Conservation (phyloP, 1,284 basidiomycete genomes). For the Anthracocystis walkeri region DNA sequence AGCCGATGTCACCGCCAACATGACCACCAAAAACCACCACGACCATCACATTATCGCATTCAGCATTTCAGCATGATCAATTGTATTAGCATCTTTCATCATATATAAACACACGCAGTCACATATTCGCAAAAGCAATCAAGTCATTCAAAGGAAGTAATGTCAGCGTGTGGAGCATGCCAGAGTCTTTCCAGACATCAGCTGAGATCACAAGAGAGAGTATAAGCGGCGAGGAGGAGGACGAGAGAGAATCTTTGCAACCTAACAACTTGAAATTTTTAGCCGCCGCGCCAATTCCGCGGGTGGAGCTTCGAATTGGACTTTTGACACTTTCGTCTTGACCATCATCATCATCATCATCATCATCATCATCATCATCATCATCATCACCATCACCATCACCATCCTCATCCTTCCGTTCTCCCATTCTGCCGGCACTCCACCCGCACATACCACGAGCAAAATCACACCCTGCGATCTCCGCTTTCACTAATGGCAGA, state of each 20-base stretch:
- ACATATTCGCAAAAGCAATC: constrained; percentile 8
- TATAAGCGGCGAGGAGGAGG: background rate
- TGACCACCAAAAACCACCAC: background rate
- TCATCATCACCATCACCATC: too few relatives aligned
- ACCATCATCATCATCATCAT: constrained; percentile 9
- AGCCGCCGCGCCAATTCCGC: constrained; percentile 24
- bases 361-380: constrained; percentile 10
- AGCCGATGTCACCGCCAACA: background rate
- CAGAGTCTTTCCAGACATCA: too few relatives aligned
- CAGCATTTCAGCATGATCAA: constrained; percentile 11
- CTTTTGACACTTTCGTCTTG: background rate
- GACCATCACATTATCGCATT: background rate
- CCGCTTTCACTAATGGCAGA: constrained; percentile 13
- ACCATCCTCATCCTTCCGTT: constrained; percentile 7
- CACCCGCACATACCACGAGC: background rate
- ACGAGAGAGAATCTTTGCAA: background rate
- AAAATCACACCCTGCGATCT: background rate
- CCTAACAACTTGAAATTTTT: background rate
- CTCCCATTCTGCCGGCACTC: background rate
- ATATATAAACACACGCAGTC: background rate
- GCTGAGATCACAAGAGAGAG: too few relatives aligned
- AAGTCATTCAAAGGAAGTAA: background rate
- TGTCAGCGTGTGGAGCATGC: background rate
- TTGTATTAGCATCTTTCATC: constrained; percentile 17
- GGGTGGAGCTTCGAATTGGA: background rate